Evolutionary conservation across 1,139 yeast species (phyloP), one percentile per base, ranked within the genome.

Genomic region (Yamadazyma aaseri): DNA sequence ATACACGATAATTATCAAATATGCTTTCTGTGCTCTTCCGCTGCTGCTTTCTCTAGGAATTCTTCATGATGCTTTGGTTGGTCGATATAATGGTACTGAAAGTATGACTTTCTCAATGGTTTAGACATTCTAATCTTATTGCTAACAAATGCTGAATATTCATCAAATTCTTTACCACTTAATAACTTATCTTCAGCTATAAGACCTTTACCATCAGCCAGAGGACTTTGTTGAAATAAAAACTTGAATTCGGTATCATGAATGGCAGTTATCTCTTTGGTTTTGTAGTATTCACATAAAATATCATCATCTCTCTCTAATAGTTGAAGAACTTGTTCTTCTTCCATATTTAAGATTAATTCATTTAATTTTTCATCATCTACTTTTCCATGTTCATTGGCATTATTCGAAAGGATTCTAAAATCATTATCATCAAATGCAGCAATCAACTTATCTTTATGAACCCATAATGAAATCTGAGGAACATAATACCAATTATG

Each of bases 241-340:
- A 41, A 49, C 3, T 51, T 39, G 31, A 52, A 43, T 38, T 63
- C 68, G 17, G 41, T 32, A 29, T 52, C 47, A 42, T 64, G 70
- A n/a, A 53, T 38, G 11, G 47, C 53, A 5, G 69, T 60, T 5
- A 51, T 45, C 8, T 57, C 51, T 31, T 52, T 56, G 2, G 69
- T 56, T 21, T 55, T 46, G 38, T 59, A 54, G 36, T 60, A 64
- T 44, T 63, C 68, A 32, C 59, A 37, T 17, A 64, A 46, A 4
- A 63, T 42, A 18, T 56, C 62, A 25, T 54, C 53, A 35, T 63
- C 57, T 12, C 45, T 47, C 7, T 50, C 45, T 10, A 63, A 39
- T 18, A 63, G 44, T 26, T 45, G 27, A 3, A 53, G 28, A 6
- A 45, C 33, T 13, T 48, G 49, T 23, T 48, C 44, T 28, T 55